A percentile compares a stretch with the other conserved stretches of the same genome.
Conservation (phyloP, 441 rosid species). For the Pelargonium cotyledonis region DNA sequence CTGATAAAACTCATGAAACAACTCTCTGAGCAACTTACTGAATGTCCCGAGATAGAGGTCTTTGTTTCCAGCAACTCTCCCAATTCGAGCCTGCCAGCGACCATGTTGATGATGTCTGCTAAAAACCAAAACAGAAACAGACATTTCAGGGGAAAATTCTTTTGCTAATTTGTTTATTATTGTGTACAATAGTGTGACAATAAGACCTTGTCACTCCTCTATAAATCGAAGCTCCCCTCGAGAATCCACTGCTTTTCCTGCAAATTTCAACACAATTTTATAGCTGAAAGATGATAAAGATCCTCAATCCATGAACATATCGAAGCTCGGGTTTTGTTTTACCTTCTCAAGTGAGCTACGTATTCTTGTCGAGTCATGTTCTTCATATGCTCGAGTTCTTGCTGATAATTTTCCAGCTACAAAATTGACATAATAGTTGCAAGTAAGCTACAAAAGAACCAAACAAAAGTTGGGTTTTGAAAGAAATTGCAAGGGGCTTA, state of each 20-base stretch:
- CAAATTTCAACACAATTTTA: conserved; percentile 3
- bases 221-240: conserved; percentile 71
- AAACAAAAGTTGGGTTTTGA: too few species aligned
- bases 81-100: conserved; percentile 28
- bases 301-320: too few species aligned
- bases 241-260: conserved; percentile 75
- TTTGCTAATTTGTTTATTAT: background rate
- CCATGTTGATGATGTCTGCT: conserved; percentile 83
- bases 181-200: conserved; percentile 1
- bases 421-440: background rate
- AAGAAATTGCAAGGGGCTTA: background rate
- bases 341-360: conserved; percentile 89
- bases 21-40: too few species aligned
- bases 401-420: conserved; percentile 71
- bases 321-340: too few species aligned
- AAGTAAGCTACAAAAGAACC: background rate
- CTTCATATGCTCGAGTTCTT: conserved; percentile 84
- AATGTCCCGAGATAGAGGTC: conserved; percentile 98
- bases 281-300: background rate
- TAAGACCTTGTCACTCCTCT: conserved; percentile 67
- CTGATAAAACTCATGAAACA: too few species aligned
- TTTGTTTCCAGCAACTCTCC: conserved; percentile 89
- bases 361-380: conserved; percentile 85
- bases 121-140: background rate
- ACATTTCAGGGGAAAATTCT: background rate